Evolutionary conservation across 352 stramenopile species (phyloP).

Genomic region (Phytophthora agathidicida): DNA sequence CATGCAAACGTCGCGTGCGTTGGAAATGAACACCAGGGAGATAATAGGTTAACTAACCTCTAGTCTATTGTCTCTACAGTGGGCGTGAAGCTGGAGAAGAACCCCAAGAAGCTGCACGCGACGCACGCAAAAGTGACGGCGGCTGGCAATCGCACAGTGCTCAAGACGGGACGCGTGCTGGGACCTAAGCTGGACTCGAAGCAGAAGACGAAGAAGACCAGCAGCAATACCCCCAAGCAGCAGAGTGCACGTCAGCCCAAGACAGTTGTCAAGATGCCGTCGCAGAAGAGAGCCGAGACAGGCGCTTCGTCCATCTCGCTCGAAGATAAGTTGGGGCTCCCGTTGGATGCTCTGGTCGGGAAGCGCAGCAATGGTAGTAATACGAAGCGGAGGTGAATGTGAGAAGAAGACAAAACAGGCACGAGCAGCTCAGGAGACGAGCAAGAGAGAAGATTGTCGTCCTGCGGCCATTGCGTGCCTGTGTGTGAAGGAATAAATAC

Average conservation of each 20-base stretch:
- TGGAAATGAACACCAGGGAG: too few species aligned
- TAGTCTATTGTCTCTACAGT: too few species aligned
- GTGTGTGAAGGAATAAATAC: slow-evolving; percentile 42
- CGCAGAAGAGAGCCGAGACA: slow-evolving; percentile 24
- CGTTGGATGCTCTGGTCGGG: slow-evolving; percentile 67
- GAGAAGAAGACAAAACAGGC: slow-evolving; percentile 3
- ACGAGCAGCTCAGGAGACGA: slow-evolving; percentile 6
- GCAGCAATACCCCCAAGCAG: slow-evolving; percentile 21
- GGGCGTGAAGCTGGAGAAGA: slow-evolving; percentile 27
- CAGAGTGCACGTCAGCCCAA: slow-evolving; percentile 37
- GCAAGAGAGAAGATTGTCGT: slow-evolving; percentile 27
- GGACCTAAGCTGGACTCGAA: slow-evolving; percentile 45
- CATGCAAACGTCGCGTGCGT: slow-evolving; percentile 51
- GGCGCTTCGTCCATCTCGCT: slow-evolving; percentile 45
- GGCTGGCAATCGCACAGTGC: slow-evolving; percentile 38
- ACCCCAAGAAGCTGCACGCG: slow-evolving; percentile 55
- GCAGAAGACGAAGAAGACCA: slow-evolving; percentile 20
- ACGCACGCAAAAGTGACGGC: slow-evolving; percentile 56
- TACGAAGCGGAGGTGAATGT: slow-evolving; percentile 34
- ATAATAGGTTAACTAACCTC: too few species aligned
- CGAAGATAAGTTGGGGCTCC: slow-evolving; percentile 68
- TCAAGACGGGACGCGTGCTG: slow-evolving; percentile 72
- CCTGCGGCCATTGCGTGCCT: slow-evolving; percentile 15
- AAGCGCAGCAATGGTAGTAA: slow-evolving; percentile 40
- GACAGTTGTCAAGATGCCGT: slow-evolving; percentile 19